Conservation (phyloP, 169 alveolate genomes). For the Plasmodium relictum region DNA sequence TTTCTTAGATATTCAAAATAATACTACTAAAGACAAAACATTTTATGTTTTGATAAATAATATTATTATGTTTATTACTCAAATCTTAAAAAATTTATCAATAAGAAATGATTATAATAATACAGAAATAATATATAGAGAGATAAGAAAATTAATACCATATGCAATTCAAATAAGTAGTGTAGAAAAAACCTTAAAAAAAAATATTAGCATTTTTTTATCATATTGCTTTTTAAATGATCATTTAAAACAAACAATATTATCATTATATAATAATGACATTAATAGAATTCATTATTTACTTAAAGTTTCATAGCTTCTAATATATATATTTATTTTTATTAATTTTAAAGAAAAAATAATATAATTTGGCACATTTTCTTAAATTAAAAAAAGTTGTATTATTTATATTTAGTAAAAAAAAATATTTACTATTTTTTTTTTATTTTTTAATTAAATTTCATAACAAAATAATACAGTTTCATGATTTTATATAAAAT, state of each 20-base stretch:
- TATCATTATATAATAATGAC: constrained; percentile 4
- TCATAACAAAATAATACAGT: too few relatives aligned
- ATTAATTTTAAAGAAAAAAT: too few relatives aligned
- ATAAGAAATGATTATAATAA: not conserved
- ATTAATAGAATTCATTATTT: not conserved
- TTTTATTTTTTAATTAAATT: too few relatives aligned
- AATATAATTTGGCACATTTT: too few relatives aligned
- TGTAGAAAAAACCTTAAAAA: constrained; percentile 1
- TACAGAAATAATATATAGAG: not conserved
- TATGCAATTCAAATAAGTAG: constrained; percentile 5
- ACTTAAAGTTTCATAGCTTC: not conserved
- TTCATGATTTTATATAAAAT: too few relatives aligned
- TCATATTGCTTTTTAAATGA: constrained; percentile 34
- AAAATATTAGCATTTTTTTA: constrained; percentile 27
- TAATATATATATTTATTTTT: too few relatives aligned
- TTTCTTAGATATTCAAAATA: not conserved
- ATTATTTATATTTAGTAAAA: too few relatives aligned
- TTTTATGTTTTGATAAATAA: constrained; percentile 16
- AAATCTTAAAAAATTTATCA: constrained; percentile 13
- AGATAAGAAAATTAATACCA: constrained; percentile 17
- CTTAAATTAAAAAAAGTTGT: too few relatives aligned
- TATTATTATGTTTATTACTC: constrained; percentile 21
- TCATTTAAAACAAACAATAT: constrained; percentile 14
- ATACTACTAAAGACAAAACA: not conserved
- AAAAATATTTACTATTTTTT: too few relatives aligned